Base-by-base conservation (phyloP, 345 rosid species). In the Hypericum androsaemum region DNA sequence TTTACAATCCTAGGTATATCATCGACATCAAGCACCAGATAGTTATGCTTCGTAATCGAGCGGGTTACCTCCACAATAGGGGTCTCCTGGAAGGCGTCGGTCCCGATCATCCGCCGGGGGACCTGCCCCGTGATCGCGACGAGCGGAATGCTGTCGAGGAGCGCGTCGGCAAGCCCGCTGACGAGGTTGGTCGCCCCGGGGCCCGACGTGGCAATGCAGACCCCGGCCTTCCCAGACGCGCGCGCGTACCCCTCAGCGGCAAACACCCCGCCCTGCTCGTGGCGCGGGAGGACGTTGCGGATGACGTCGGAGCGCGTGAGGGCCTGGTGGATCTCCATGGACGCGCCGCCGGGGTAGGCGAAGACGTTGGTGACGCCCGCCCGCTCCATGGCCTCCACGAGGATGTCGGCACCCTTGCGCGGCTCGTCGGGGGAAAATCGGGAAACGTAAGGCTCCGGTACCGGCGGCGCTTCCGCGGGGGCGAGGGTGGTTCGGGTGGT, bases 311-410 rank as follows among this genome's bases (percentile, higher is more conserved):
- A 83, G 53, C 95, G 97, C 10, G 98, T 88, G 61, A 92, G 73
- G n/a, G 94, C 94, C 59, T 88, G 98, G 66, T 92, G 98, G 74
- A 92, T 88, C 89, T 92, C 98, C 96, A 88, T 8, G 8, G 98
- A 88, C 3, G 98, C 96, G 28, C 95, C 96, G 5, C 96, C 96
- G 0, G 96, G 98, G 54, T 90, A 90, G 5, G 96, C 96, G 65
- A 90, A 90, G 11, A 90, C 98, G 32, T 66, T 65, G 9, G 64
- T 77, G 43, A 88, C 96, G 17, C 98, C 95, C 59, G 83, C 72
- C 3, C 96, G 85, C 58, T 88, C 94, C 16, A 90, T 74, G 16
- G 98, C 96, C 58, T 88, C 98, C 6, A 90, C 94, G 37, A 90
- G 86, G 74, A 90, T 80, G 55, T 88, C 96, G 6, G 96, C 77